Evolutionary conservation across 345 rosid genomes (phyloP).

Genomic region (Populus tremula): DNA sequence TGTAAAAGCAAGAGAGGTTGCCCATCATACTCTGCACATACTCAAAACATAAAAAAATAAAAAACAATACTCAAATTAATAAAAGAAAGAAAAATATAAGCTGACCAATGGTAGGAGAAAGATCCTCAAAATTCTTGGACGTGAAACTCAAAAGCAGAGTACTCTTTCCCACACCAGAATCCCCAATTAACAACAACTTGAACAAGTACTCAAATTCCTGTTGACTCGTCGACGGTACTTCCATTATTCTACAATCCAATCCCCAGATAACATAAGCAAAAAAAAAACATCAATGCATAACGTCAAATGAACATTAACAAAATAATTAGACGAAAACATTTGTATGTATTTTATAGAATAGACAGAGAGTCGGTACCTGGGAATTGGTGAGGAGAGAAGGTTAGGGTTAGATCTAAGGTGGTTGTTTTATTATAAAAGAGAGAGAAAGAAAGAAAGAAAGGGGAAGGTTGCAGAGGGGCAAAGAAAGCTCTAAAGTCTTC

Average conservation of each 20-base stretch:
- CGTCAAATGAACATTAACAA: not conserved
- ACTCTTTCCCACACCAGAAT: slow-evolving; percentile 28
- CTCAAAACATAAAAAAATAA: not conserved
- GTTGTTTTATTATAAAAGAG: not conserved
- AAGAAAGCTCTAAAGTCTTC: slow-evolving; percentile 33
- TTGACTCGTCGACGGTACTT: not conserved
- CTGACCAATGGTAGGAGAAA: slow-evolving; percentile 27
- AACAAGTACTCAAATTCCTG: slow-evolving; percentile 20
- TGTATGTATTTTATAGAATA: not conserved
- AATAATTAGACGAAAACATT: not conserved
- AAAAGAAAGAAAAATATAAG: too few species aligned
- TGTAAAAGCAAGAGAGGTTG: not conserved
- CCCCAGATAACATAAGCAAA: not conserved
- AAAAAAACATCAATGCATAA: slow-evolving; percentile 4
- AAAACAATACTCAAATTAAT: not conserved
- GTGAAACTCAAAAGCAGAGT: slow-evolving; percentile 24
- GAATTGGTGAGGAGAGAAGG: not conserved
- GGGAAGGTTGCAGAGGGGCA: slow-evolving; percentile 10
- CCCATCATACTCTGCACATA: too few species aligned
- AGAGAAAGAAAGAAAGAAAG: not conserved
- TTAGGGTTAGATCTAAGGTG: not conserved
- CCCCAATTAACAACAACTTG: slow-evolving; percentile 27
- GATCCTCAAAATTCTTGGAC: slow-evolving; percentile 22
- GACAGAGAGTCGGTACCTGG: slow-evolving; percentile 4
- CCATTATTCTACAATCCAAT: slow-evolving; percentile 5